Percentiles rank a stretch among this genome's conserved stretches.
phyloP scores from a whole-genome alignment of 805 yeast genomes.

The Pichia manshurica region DNA sequence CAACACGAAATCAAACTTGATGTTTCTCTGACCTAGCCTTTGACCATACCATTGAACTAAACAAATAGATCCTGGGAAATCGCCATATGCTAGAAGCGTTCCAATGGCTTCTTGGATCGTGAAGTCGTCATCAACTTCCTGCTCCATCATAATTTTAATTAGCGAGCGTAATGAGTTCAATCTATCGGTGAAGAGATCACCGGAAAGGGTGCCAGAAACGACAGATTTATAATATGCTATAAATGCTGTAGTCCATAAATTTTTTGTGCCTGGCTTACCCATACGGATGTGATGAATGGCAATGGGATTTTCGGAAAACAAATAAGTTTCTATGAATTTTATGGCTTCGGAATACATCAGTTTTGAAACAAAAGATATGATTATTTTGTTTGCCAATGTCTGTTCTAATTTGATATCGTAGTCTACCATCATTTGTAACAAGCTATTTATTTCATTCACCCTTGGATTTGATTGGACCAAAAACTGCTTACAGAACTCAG shows the following conservation, averaged over 20 bases:
- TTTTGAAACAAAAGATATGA: conserved; percentile 29
- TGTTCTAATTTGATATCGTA: conserved; percentile 30
- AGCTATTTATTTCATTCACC: conserved; percentile 24
- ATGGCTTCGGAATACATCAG: conserved; percentile 30
- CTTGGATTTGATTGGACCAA: conserved; percentile 27
- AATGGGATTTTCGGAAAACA: conserved; percentile 14
- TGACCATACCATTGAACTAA: conserved; percentile 22
- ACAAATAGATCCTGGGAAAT: conserved; percentile 21
- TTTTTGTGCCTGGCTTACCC: background rate
- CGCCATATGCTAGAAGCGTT: conserved; percentile 26
- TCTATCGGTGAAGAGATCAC: conserved; percentile 10
- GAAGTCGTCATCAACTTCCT: conserved; percentile 5
- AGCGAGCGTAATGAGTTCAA: conserved; percentile 14
- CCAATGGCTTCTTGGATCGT: conserved; percentile 13
- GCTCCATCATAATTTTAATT: conserved; percentile 16
- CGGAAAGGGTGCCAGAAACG: conserved; percentile 5
- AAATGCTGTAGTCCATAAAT: conserved; percentile 10
- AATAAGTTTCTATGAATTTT: conserved; percentile 28
- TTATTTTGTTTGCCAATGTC: conserved; percentile 34
- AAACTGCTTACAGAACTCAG: conserved; percentile 34
- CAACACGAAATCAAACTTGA: conserved; percentile 15
- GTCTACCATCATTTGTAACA: conserved; percentile 30
- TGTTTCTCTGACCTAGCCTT: background rate
- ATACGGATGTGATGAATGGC: conserved; percentile 8
- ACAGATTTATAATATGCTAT: conserved; percentile 13